Conservation (phyloP, 371 early-diverging fungal genomes). For the Mycotypha africana region DNA sequence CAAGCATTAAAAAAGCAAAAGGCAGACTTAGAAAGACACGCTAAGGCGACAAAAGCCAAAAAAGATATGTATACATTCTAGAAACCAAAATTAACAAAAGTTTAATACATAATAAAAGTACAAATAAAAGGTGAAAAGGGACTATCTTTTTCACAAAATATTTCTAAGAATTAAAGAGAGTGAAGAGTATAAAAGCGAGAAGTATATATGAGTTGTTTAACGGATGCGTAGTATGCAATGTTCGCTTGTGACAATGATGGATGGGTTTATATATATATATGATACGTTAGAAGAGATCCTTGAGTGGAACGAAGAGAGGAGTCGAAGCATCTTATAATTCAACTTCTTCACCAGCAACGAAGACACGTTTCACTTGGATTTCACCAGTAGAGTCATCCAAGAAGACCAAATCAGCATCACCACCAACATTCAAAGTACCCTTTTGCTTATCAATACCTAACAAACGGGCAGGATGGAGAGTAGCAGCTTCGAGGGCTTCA, state of each 20-base stretch:
- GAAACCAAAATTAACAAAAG: background rate
- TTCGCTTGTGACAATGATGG: no score
- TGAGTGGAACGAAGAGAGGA: no score
- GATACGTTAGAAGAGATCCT: no score
- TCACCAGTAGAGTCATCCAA: conserved; percentile 56
- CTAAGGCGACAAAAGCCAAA: conserved; percentile 14
- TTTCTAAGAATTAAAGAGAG: no score
- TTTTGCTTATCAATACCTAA: conserved; percentile 69
- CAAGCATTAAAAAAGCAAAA: conserved; percentile 7
- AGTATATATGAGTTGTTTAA: no score
- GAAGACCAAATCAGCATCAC: conserved; percentile 80
- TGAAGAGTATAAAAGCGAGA: no score
- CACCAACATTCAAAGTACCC: conserved; percentile 70
- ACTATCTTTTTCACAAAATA: no score
- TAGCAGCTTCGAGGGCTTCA: conserved; percentile 84
- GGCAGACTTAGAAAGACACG: conserved; percentile 3
- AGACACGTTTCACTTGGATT: conserved; percentile 60
- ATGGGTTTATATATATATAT: no score
- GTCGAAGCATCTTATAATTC: conserved; percentile 6
- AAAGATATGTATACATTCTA: conserved; percentile 25
- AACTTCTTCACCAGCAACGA: conserved; percentile 73
- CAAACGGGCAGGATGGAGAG: conserved; percentile 75
- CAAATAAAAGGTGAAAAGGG: background rate
- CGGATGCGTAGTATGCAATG: no score
- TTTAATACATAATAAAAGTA: background rate